A percentile compares a stretch with the other conserved stretches of the same genome.
Evolutionary conservation across 768 basidiomycete species (phyloP).

Genomic region (Naganishia vishniacii): DNA sequence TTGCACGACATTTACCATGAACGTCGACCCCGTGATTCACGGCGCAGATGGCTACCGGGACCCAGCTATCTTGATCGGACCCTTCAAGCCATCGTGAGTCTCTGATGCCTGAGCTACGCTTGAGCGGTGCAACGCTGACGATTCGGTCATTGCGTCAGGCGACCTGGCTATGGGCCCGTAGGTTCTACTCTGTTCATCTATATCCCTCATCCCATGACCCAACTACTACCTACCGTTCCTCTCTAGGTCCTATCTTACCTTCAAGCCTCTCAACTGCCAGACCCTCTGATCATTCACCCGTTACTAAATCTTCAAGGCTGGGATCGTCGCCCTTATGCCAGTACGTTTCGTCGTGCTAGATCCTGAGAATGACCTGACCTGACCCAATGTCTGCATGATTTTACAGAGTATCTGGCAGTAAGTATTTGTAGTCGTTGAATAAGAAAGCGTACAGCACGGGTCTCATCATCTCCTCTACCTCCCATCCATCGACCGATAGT

Average conservation of each 20-base stretch:
- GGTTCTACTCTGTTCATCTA: neutral
- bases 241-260: slow-evolving; percentile 41
- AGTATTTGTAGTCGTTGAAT: neutral
- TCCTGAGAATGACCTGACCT: no score
- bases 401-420: slow-evolving; percentile 2
- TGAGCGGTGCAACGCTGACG: neutral
- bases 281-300: slow-evolving; percentile 41
- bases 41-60: slow-evolving; percentile 27
- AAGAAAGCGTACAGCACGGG: neutral
- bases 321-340: slow-evolving; percentile 47
- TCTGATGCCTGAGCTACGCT: no score
- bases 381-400: neutral
- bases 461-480: neutral
- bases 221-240: neutral
- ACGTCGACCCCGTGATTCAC: slow-evolving; percentile 19
- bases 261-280: slow-evolving; percentile 44
- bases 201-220: neutral
- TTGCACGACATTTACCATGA: no score
- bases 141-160: slow-evolving; percentile 30
- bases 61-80: slow-evolving; percentile 29
- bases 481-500: neutral
- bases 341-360: no score
- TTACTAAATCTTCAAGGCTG: slow-evolving; percentile 44
- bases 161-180: slow-evolving; percentile 47
- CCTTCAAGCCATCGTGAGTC: slow-evolving; percentile 29